These are phyloP conservation scores for Senna tora DNA, from an alignment of 306 rosid species.

Conservation along the genomic window DNA sequence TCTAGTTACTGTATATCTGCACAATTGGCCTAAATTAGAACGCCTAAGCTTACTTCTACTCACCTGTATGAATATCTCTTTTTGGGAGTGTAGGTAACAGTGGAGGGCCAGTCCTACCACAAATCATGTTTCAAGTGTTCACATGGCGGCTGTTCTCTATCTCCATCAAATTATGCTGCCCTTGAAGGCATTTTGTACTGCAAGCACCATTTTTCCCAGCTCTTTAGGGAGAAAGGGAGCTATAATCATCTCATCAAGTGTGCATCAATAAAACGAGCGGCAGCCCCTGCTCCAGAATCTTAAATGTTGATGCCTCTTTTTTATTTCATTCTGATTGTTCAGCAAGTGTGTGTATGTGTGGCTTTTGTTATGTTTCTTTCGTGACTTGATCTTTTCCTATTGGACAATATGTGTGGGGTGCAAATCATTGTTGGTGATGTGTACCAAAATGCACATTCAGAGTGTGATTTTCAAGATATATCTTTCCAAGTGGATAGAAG, in stretches of 20 bases:
- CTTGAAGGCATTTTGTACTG: slow-evolving; percentile 70
- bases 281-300: slow-evolving; percentile 52
- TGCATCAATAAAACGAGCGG: slow-evolving; percentile 51
- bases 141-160: slow-evolving; percentile 64
- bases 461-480: slow-evolving; percentile 24
- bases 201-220: slow-evolving; percentile 76
- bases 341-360: slow-evolving; percentile 43
- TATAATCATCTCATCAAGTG: slow-evolving; percentile 59
- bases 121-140: slow-evolving; percentile 76
- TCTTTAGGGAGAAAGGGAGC: slow-evolving; percentile 67
- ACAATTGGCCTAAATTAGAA: background rate
- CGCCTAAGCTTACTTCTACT: background rate
- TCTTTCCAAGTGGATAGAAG: slow-evolving; percentile 19
- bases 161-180: slow-evolving; percentile 74
- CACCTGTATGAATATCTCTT: background rate
- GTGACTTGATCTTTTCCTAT: slow-evolving; percentile 32
- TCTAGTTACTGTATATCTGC: background rate
- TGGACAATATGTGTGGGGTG: slow-evolving; percentile 39
- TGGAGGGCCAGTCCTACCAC: slow-evolving; percentile 64
- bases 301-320: slow-evolving; percentile 10
- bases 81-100: slow-evolving; percentile 54
- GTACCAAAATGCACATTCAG: slow-evolving; percentile 39
- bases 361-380: slow-evolving; percentile 16
- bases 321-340: slow-evolving; percentile 18
- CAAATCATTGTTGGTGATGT: slow-evolving; percentile 40